Base-by-base conservation (phyloP, 805 yeast species). In the Yarrowia sp. region DNA sequence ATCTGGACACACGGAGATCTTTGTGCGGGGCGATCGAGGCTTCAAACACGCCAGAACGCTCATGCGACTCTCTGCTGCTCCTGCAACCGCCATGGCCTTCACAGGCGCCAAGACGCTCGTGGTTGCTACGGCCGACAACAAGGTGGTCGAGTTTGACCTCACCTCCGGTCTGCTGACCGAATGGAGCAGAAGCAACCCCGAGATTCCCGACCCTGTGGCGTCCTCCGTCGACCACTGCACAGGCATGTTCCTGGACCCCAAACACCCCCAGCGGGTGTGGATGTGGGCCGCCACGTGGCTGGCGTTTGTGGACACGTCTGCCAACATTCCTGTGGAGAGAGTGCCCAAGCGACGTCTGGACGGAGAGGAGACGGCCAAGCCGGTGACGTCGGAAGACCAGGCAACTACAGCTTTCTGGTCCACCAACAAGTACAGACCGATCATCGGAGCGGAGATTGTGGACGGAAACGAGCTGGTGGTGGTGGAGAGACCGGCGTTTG, bases 241-340 rank as follows among this genome's bases (percentile, higher is more conserved):
- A 70, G 97, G 97, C 15, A 77, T 90, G 12, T 91, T 90, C 75
- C 75, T 77, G 15, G 87, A 86, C 66, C 77, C 79, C 42, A 48
- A 63, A 7, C 45, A 40, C 22, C 72, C 78, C 1, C 74, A 79
- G 42, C 82, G 85, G 69, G 79, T 89, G 15, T 94, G 97, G 97
- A 78, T 92, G n/a, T 92, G 91, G 85, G 97, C 97, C 1, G 83
- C 90, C 22, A 85, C 85, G 65, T 94, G 97, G 97, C 72, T 93
- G 15, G 85, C 89, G 4, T 90, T 85, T 76, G 83, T 94, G 63
- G 94, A 94, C 77, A 78, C 90, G 72, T 77, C 83, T 9, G 75
- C 82, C 67, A 85, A 89, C 74, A 77, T 87, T 65, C 89, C 91
- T 14, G 77, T 83, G 53, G 77, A 72, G 7, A 69, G 77, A 38